Evolutionary conservation across 2,329 filamentous ascomycete genomes (phyloP).

Genomic region (Aspergillus fumigatiaffinis): DNA sequence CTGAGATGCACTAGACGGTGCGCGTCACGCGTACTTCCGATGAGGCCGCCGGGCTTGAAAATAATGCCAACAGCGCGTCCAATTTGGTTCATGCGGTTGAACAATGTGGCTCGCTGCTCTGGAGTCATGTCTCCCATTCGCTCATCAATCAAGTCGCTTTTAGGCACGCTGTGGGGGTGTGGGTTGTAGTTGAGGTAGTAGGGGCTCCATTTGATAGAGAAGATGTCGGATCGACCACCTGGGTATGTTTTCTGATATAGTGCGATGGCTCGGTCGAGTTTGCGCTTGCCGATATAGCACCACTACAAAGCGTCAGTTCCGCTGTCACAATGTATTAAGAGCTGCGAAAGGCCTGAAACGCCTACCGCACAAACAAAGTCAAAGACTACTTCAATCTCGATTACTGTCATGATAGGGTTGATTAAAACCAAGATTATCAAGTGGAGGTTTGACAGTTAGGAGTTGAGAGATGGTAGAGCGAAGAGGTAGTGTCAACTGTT

Average conservation of each 20-base stretch:
- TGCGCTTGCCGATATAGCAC: conserved; percentile 42
- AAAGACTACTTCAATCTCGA: conserved; percentile 22
- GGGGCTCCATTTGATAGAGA: conserved; percentile 34
- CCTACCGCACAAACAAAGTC: conserved; percentile 31
- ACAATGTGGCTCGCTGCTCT: conserved; percentile 24
- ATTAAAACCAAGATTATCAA: too few species aligned
- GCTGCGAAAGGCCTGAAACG: conserved; percentile 2
- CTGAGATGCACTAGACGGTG: conserved; percentile 32
- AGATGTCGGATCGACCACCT: conserved; percentile 31
- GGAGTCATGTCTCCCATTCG: conserved; percentile 21
- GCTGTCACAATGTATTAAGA: background rate
- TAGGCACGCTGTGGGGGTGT: conserved; percentile 3
- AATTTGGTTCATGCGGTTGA: conserved; percentile 18
- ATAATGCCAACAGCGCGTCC: conserved; percentile 31
- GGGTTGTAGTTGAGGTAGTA: conserved; percentile 34
- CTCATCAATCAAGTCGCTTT: conserved; percentile 11
- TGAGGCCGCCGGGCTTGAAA: conserved; percentile 31
- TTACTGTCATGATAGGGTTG: conserved; percentile 7
- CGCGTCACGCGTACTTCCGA: conserved; percentile 34
- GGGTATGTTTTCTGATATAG: conserved; percentile 42
- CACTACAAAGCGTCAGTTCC: conserved; percentile 15
- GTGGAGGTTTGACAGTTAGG: too few species aligned
- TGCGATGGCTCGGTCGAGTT: conserved; percentile 35
- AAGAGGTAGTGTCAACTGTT: too few species aligned
- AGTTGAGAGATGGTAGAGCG: too few species aligned